Evolutionary conservation across 2,329 filamentous ascomycete genomes (phyloP).

Genomic region (Colletotrichum agaves): DNA sequence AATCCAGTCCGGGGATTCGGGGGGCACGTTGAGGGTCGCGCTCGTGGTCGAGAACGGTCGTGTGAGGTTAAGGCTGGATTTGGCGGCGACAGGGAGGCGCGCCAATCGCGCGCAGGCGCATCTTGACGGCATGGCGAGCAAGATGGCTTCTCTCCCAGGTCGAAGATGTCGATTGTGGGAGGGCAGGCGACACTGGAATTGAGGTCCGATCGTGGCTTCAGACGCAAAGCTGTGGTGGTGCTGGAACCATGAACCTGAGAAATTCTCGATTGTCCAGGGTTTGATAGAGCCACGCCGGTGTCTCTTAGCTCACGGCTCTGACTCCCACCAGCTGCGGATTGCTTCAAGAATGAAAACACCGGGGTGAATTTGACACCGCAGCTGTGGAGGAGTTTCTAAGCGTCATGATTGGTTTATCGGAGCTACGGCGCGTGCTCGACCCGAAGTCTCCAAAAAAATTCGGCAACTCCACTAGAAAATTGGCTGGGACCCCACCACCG

Average conservation of each 20-base stretch:
- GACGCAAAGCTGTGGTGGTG: conserved; percentile 19
- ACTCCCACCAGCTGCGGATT: background rate
- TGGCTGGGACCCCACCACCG: conserved; percentile 28
- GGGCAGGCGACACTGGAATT: background rate
- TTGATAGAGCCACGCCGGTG: conserved; percentile 20
- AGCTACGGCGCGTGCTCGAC: conserved; percentile 15
- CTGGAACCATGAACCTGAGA: conserved; percentile 35
- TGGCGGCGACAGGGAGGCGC: conserved; percentile 27
- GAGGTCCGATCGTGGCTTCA: conserved; percentile 22
- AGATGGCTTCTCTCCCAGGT: conserved; percentile 14
- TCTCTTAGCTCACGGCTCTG: background rate
- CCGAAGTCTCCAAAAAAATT: conserved; percentile 36
- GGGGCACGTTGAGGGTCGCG: conserved; percentile 57
- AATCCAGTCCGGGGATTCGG: conserved; percentile 90
- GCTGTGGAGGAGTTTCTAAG: background rate
- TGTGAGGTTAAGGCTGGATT: conserved; percentile 32
- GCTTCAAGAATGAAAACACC: background rate
- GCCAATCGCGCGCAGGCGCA: conserved; percentile 35
- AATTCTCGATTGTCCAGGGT: conserved; percentile 33
- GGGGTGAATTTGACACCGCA: background rate
- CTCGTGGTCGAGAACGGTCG: conserved; percentile 49
- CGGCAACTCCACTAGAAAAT: conserved; percentile 36
- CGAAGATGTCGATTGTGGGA: conserved; percentile 9
- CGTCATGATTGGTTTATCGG: conserved; percentile 31
- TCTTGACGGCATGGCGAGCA: conserved; percentile 34